Percentiles rank a stretch among this genome's conserved stretches.
Conservation (phyloP, 257 asterid species). For the Apocynum venetum region DNA sequence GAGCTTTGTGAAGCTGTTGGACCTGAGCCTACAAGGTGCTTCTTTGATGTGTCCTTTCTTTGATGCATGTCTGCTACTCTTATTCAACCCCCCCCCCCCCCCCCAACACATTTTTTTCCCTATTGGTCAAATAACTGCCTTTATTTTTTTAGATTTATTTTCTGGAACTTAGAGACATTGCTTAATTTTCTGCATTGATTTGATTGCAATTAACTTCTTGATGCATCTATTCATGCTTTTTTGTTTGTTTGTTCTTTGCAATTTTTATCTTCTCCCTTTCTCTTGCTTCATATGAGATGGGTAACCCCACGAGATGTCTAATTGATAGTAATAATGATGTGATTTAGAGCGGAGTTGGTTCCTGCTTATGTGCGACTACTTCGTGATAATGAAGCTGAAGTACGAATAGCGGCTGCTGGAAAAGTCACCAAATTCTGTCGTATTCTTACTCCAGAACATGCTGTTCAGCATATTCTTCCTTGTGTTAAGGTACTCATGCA, state of each 20-base stretch:
- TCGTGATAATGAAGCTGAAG: slow-evolving; percentile 91
- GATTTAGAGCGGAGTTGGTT: slow-evolving; percentile 74
- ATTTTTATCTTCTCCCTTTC: neutral
- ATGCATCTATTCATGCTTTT: neutral
- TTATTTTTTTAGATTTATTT: neutral
- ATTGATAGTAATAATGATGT: slow-evolving; percentile 18
- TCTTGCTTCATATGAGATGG: neutral
- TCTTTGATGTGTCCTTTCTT: slow-evolving; percentile 16
- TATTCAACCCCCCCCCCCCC: too few species aligned
- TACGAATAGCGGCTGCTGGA: slow-evolving; percentile 88
- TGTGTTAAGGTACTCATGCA: slow-evolving; percentile 70
- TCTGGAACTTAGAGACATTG: neutral
- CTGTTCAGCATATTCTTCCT: slow-evolving; percentile 87
- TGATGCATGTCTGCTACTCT: neutral
- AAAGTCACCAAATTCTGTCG: slow-evolving; percentile 81
- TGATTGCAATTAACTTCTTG: neutral
- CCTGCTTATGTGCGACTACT: slow-evolving; percentile 92
- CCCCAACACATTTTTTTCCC: too few species aligned
- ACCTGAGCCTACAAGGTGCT: slow-evolving; percentile 85
- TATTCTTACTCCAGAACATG: slow-evolving; percentile 78
- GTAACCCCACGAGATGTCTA: neutral
- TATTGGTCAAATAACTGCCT: too few species aligned
- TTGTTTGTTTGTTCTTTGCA: neutral
- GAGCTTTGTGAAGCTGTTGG: slow-evolving; percentile 99
- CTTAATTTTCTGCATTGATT: neutral